These are phyloP conservation scores for Hyphodiscus hymeniophilus DNA, from an alignment of 495 filamentous ascomycete species.

Conservation along the genomic window DNA sequence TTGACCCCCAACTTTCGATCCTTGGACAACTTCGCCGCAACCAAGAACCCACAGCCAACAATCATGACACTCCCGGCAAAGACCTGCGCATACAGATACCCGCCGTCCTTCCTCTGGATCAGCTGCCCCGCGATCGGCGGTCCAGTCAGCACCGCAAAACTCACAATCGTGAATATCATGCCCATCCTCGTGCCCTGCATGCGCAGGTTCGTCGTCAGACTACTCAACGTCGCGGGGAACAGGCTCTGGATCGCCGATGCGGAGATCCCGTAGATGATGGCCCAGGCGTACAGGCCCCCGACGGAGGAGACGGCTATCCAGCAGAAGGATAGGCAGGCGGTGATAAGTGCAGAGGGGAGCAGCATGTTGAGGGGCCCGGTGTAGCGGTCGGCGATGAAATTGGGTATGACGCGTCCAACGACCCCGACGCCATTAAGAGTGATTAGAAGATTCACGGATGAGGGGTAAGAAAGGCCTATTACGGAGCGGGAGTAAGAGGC, in stretches of 20 bases:
- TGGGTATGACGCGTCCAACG: slow-evolving; percentile 51
- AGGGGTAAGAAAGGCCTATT: slow-evolving; percentile 41
- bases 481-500: slow-evolving; percentile 44
- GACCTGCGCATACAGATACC: slow-evolving; percentile 53
- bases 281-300: slow-evolving; percentile 48
- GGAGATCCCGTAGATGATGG: slow-evolving; percentile 52
- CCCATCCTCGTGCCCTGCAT: slow-evolving; percentile 69
- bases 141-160: slow-evolving; percentile 64
- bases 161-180: slow-evolving; percentile 71
- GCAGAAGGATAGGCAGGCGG: slow-evolving; percentile 45
- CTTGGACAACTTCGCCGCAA: slow-evolving; percentile 33
- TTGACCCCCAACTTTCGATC: slow-evolving; percentile 3
- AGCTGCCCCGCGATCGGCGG: slow-evolving; percentile 65
- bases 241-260: slow-evolving; percentile 63
- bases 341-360: slow-evolving; percentile 43
- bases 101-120: slow-evolving; percentile 36
- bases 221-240: slow-evolving; percentile 50
- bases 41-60: slow-evolving; percentile 33
- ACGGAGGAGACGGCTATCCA: slow-evolving; percentile 49
- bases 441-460: slow-evolving; percentile 53
- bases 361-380: slow-evolving; percentile 57
- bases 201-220: slow-evolving; percentile 54
- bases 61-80: slow-evolving; percentile 39
- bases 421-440: slow-evolving; percentile 61
- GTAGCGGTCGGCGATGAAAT: slow-evolving; percentile 48